These are phyloP conservation scores for Phytophthora sansomeana DNA, from an alignment of 352 stramenopile genomes.

Conservation along the genomic window DNA sequence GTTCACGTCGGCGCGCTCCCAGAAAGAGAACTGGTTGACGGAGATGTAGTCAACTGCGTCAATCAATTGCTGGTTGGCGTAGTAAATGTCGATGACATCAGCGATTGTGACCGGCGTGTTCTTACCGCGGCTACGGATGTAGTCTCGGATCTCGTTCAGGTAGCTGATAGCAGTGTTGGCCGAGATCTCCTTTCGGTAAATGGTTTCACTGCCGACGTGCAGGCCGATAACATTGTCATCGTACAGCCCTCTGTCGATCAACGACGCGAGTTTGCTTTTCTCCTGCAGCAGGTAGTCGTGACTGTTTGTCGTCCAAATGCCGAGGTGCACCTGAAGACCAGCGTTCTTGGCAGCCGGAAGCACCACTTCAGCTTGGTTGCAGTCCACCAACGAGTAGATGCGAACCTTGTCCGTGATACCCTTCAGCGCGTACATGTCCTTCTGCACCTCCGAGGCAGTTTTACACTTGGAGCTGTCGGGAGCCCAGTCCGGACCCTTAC, in stretches of 20 bases:
- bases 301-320: constrained; percentile 64
- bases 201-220: constrained; percentile 70
- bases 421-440: constrained; percentile 65
- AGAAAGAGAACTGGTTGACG: constrained; percentile 87
- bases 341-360: constrained; percentile 54
- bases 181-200: constrained; percentile 72
- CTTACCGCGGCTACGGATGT: constrained; percentile 47
- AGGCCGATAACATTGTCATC: constrained; percentile 61
- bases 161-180: constrained; percentile 59
- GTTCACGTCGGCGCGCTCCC: constrained; percentile 58
- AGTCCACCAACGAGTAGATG: constrained; percentile 76
- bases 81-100: constrained; percentile 78
- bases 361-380: constrained; percentile 53
- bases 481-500: constrained; percentile 62
- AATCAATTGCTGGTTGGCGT: constrained; percentile 61
- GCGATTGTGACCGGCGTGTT: constrained; percentile 71
- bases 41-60: constrained; percentile 73
- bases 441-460: constrained; percentile 44
- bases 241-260: constrained; percentile 54
- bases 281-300: constrained; percentile 53
- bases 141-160: constrained; percentile 66
- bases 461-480: constrained; percentile 56
- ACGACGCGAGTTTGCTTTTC: constrained; percentile 46
- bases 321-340: constrained; percentile 63
- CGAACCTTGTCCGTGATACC: constrained; percentile 59